These are phyloP conservation scores for Arthrobotrys iridis DNA, from an alignment of 2,329 filamentous ascomycete genomes.

Conservation along the genomic window DNA sequence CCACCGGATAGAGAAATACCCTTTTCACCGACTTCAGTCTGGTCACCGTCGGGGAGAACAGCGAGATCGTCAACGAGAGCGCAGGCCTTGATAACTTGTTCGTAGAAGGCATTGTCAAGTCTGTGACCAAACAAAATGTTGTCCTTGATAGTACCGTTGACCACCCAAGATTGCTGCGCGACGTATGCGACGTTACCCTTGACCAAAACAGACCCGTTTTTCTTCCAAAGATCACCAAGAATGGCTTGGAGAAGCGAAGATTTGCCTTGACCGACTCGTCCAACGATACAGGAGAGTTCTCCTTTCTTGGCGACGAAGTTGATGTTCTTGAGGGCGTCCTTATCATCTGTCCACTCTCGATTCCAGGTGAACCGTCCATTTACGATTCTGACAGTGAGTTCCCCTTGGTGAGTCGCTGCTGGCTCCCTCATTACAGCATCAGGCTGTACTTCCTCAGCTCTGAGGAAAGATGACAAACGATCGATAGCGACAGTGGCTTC, in stretches of 20 bases:
- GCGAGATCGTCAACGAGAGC: slow-evolving; percentile 90
- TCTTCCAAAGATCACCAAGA: slow-evolving; percentile 91
- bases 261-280: slow-evolving; percentile 93
- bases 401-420: slow-evolving; percentile 77
- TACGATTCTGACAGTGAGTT: slow-evolving; percentile 83
- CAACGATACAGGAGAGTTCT: slow-evolving; percentile 90
- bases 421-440: slow-evolving; percentile 79
- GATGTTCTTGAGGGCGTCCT: slow-evolving; percentile 79
- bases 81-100: slow-evolving; percentile 89
- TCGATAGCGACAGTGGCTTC: slow-evolving; percentile 93
- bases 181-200: slow-evolving; percentile 89
- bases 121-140: slow-evolving; percentile 97
- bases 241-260: slow-evolving; percentile 90
- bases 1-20: slow-evolving; percentile 90
- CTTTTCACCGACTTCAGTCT: slow-evolving; percentile 94
- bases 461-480: slow-evolving; percentile 84
- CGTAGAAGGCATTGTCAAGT: slow-evolving; percentile 93
- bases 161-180: slow-evolving; percentile 92
- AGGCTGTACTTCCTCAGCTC: slow-evolving; percentile 85
- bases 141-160: slow-evolving; percentile 96
- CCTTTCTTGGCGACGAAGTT: slow-evolving; percentile 90
- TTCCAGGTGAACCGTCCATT: slow-evolving; percentile 96
- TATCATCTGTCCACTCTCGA: slow-evolving; percentile 64
- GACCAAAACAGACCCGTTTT: slow-evolving; percentile 81
- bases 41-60: slow-evolving; percentile 91